A percentile compares a stretch with the other conserved stretches of the same genome.
These are phyloP conservation scores for Russula brevipes DNA, from an alignment of 768 basidiomycete species.

Conservation along the genomic window DNA sequence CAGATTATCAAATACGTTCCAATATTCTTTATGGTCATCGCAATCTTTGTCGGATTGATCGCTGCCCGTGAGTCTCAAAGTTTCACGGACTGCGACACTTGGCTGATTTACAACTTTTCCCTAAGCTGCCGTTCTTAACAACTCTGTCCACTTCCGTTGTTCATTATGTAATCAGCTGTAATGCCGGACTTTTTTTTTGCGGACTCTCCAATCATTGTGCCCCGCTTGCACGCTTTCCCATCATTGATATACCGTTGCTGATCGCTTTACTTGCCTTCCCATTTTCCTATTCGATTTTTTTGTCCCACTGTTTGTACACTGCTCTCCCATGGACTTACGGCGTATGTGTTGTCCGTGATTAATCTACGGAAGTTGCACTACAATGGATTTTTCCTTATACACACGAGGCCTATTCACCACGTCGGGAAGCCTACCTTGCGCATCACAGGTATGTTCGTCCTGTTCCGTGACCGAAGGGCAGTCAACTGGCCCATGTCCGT, in stretches of 20 bases:
- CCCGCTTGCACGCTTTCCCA: not conserved
- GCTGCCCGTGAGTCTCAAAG: slow-evolving; percentile 58
- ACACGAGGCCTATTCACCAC: not conserved
- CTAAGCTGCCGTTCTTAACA: slow-evolving; percentile 58
- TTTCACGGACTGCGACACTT: not conserved
- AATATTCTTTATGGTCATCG: slow-evolving; percentile 64
- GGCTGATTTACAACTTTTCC: slow-evolving; percentile 13
- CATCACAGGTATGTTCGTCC: no score
- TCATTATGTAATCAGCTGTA: slow-evolving; percentile 63
- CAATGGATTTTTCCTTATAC: not conserved
- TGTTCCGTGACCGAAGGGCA: no score
- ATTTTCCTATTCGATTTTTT: not conserved
- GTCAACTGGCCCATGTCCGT: no score
- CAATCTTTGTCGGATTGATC: slow-evolving; percentile 70
- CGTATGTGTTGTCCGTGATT: slow-evolving; percentile 7
- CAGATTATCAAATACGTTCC: slow-evolving; percentile 82
- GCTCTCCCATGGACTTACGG: slow-evolving; percentile 11
- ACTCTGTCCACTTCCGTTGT: slow-evolving; percentile 56
- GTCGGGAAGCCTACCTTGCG: not conserved
- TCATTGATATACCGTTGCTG: slow-evolving; percentile 15
- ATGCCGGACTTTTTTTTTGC: slow-evolving; percentile 25
- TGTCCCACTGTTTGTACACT: not conserved
- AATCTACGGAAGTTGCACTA: slow-evolving; percentile 10
- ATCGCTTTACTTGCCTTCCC: not conserved
- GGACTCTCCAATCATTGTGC: no score